Evolutionary conservation across 2,329 filamentous ascomycete species (phyloP).

Genomic region (Ascochyta rabiei): DNA sequence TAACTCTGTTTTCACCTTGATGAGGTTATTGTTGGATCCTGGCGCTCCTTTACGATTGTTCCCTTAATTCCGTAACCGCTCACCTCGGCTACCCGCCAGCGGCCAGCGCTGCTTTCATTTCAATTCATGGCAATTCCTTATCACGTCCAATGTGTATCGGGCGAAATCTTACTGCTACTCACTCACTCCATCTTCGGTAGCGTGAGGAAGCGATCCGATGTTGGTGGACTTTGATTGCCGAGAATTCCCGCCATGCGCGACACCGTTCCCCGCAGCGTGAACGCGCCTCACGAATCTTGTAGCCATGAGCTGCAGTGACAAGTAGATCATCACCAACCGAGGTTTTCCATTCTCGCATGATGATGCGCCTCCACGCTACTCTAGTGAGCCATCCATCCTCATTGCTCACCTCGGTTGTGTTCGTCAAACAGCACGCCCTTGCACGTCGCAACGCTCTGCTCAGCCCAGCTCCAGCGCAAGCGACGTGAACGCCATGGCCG

Average conservation of each 20-base stretch:
- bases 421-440: constrained; percentile 11
- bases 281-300: constrained; percentile 4
- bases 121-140: not conserved
- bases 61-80: constrained; percentile 6
- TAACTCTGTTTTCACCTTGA: constrained; percentile 12
- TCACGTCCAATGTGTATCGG: not conserved
- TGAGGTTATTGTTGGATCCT: constrained; percentile 14
- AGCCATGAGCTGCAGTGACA: not conserved
- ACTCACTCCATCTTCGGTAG: no score
- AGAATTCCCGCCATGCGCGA: constrained; percentile 10
- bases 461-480: constrained; percentile 12
- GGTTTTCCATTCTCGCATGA: constrained; percentile 12
- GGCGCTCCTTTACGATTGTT: constrained; percentile 8
- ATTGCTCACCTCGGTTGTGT: constrained; percentile 1
- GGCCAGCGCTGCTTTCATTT: constrained; percentile 2
- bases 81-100: constrained; percentile 7
- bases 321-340: constrained; percentile 13
- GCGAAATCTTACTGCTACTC: no score
- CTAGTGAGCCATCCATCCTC: constrained; percentile 1
- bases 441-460: constrained; percentile 12
- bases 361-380: constrained; percentile 16
- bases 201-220: not conserved
- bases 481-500: constrained; percentile 45
- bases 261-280: constrained; percentile 9
- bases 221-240: not conserved